These are phyloP conservation scores for Phyllosticta ampelicida DNA, from an alignment of 2,329 filamentous ascomycete species.

Conservation along the genomic window DNA sequence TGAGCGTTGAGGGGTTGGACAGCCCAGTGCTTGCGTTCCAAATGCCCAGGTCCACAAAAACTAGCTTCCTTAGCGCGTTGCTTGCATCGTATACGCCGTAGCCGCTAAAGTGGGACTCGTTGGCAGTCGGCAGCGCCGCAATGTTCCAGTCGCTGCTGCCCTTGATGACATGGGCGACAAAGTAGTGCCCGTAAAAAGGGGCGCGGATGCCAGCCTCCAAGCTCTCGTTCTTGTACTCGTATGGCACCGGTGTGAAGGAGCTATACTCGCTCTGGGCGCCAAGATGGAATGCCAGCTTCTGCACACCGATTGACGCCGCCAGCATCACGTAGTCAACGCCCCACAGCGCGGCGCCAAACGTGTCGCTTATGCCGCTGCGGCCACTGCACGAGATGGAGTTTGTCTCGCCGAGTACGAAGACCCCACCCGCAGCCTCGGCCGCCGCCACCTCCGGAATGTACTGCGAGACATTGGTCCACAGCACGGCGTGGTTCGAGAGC, in stretches of 20 bases:
- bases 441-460: conserved; percentile 12
- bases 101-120: conserved; percentile 3
- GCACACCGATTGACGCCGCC: conserved; percentile 5
- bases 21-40: conserved; percentile 5
- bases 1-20: conserved; percentile 6
- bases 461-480: conserved; percentile 13
- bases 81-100: background rate
- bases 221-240: conserved; percentile 4
- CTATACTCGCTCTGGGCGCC: conserved; percentile 29
- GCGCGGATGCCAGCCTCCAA: conserved; percentile 7
- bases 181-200: conserved; percentile 8
- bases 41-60: conserved; percentile 7
- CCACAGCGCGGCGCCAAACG: conserved; percentile 41
- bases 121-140: conserved; percentile 1
- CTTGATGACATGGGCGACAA: conserved; percentile 6
- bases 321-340: conserved; percentile 35
- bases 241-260: conserved; percentile 3
- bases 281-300: conserved; percentile 37
- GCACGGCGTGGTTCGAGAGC: conserved; percentile 12
- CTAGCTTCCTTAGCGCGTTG: background rate
- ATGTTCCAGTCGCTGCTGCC: background rate
- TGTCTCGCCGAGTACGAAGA: conserved; percentile 20
- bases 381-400: conserved; percentile 19
- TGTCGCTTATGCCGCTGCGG: conserved; percentile 31
- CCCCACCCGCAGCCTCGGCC: conserved; percentile 7